phyloP scores from a whole-genome alignment of 2,329 filamentous ascomycete species.

The Calonectria honghensis region DNA sequence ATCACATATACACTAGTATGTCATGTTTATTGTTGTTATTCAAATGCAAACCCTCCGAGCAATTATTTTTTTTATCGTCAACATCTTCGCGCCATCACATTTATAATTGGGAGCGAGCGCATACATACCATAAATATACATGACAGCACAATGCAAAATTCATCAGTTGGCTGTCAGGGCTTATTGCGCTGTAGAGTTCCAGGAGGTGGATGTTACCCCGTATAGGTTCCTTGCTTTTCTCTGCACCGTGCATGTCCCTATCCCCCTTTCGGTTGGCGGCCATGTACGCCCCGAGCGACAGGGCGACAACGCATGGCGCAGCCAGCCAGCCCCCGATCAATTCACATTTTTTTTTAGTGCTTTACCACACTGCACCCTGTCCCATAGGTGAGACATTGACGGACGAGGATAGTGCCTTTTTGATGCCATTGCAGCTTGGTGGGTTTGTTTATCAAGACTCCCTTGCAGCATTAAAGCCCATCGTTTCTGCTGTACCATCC shows the following conservation, averaged over 20 bases:
- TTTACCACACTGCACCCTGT: background rate
- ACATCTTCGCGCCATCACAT: slow-evolving; percentile 14
- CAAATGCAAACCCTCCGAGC: background rate
- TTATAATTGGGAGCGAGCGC: background rate
- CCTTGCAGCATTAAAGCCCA: slow-evolving; percentile 1
- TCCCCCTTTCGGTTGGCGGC: slow-evolving; percentile 30
- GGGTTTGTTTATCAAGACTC: background rate
- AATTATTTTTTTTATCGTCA: background rate
- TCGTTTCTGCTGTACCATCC: background rate
- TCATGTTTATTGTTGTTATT: background rate
- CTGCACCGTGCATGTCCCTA: slow-evolving; percentile 25
- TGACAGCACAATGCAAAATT: slow-evolving; percentile 3
- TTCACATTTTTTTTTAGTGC: background rate
- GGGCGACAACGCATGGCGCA: slow-evolving; percentile 35
- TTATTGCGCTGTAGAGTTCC: slow-evolving; percentile 23
- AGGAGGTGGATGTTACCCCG: slow-evolving; percentile 35
- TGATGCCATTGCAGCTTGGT: background rate
- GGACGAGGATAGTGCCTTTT: background rate
- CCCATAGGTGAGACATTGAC: slow-evolving; percentile 5
- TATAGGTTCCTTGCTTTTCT: slow-evolving; percentile 30
- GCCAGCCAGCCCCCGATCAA: slow-evolving; percentile 29
- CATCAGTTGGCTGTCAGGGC: slow-evolving; percentile 16
- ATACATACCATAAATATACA: background rate
- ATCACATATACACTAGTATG: background rate
- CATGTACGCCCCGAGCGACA: slow-evolving; percentile 31